Base-by-base conservation (phyloP, 257 asterid species). In the Fraxinus quadrangulata region DNA sequence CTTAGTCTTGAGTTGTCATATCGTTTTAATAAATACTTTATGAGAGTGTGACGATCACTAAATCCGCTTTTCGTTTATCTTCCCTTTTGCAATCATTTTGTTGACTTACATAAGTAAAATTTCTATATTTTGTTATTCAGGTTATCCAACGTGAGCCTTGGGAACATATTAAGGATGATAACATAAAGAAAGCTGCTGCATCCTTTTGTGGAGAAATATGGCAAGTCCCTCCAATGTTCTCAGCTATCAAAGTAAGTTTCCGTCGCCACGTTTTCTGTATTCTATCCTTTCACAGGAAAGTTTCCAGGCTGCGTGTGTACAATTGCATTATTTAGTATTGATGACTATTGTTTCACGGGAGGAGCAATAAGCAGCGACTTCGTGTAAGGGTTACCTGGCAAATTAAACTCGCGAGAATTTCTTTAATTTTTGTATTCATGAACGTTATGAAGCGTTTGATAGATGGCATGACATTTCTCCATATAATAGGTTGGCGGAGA, bases 171-270 rank as follows among this genome's bases (percentile, higher is more conserved):
- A 95, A 89, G 88, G 90, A 93, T 42, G 93, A 82, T 8, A 90
- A 90, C 82, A 84, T 95, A 86, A 89, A 88, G 89, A 95, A 95
- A 88, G 86, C 88, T 61, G 94, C 97, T 26, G 88, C 92, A 66
- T 86, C 98, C 73, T 89, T 95, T 86, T 81, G 82, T 82, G 99
- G 98, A 33, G 97, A 93, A 86, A 93, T 87, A 85, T 95, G 96
- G 92, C 99, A 95, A 92, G 97, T 95, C 72, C 99, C 99, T 74
- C 99, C 99, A 12, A 93, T 95, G 99, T 95, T 95, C 89, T 95
- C 99, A 36, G 99, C 99, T 79, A 93, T 95, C 82, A 95, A 95
- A 86, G 99, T 95, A 90, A 87, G 94, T 66, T 49, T 79, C 31
- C 24, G 30, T 67, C 28, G 30, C 49, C 56, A 31, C 19, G 26